Conservation (phyloP, 2,329 filamentous ascomycete species). For the Aspergillus glaucus region DNA sequence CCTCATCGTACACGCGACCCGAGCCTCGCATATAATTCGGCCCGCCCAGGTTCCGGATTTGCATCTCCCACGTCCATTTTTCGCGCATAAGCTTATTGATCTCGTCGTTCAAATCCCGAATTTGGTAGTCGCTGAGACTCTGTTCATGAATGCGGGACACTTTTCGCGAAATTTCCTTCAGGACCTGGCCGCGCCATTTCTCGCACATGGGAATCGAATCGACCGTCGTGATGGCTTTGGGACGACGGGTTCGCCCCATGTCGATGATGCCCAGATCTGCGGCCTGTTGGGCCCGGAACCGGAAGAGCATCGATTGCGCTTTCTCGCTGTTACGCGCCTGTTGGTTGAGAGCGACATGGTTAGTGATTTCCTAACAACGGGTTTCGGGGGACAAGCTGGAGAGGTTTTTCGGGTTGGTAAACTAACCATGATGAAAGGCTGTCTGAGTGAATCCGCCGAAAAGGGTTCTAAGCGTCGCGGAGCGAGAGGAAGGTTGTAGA, state of each 20-base stretch:
- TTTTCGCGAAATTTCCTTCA: conserved; percentile 96
- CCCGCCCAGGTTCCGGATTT: conserved; percentile 91
- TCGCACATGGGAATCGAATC: conserved; percentile 81
- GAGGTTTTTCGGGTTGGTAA: background rate
- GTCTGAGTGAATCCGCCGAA: conserved; percentile 11
- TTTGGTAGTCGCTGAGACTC: conserved; percentile 89
- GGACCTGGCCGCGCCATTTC: conserved; percentile 95
- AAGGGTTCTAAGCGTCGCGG: conserved; percentile 9
- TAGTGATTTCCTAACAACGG: conserved; percentile 10
- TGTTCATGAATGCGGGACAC: conserved; percentile 92
- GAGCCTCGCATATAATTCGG: conserved; percentile 88
- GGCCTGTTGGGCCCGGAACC: conserved; percentile 96
- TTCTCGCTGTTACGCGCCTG: conserved; percentile 97
- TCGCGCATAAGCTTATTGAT: conserved; percentile 99
- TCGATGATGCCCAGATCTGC: conserved; percentile 95
- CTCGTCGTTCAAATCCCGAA: conserved; percentile 96
- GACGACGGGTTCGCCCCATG: conserved; percentile 78
- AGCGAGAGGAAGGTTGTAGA: conserved; percentile 6
- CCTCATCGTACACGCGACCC: conserved; percentile 65
- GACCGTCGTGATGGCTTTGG: conserved; percentile 83
- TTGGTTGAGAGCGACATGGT: conserved; percentile 9
- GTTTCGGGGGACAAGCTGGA: background rate
- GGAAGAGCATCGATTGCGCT: conserved; percentile 99
- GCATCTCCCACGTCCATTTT: conserved; percentile 98
- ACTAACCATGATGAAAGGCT: conserved; percentile 26